Evolutionary conservation across 83 land plant genomes (phyloP).

Genomic region (Thuja plicata): DNA sequence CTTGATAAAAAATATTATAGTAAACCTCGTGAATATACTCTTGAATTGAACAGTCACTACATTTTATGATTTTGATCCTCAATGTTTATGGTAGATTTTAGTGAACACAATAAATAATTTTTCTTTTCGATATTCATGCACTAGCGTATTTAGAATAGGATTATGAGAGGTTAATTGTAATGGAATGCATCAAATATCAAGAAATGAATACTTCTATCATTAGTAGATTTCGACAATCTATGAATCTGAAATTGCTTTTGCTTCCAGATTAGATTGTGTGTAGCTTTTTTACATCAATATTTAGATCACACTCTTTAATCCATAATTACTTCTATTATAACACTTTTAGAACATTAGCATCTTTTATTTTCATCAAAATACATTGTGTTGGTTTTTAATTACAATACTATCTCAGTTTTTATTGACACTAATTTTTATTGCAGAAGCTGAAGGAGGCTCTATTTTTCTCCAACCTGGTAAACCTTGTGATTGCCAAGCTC

Average conservation of each 20-base stretch:
- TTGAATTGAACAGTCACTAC: neutral
- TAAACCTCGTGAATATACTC: neutral
- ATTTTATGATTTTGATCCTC: no score
- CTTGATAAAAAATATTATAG: no score
- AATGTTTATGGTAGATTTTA: neutral
- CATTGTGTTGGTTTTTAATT: neutral
- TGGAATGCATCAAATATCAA: neutral
- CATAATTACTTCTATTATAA: neutral
- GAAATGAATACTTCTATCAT: neutral
- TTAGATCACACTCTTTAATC: no score
- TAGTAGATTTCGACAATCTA: no score
- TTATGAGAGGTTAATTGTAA: neutral
- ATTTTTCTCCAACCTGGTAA: slow-evolving; percentile 71
- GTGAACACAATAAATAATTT: neutral
- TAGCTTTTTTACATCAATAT: no score
- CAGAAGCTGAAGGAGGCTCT: slow-evolving; percentile 81
- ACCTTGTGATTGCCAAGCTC: slow-evolving; percentile 92
- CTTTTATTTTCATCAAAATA: neutral
- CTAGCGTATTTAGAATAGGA: neutral
- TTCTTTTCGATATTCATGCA: neutral
- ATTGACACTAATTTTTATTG: slow-evolving; percentile 47
- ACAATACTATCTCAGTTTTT: neutral
- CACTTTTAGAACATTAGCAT: neutral
- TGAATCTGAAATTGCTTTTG: no score
- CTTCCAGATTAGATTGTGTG: no score